Evolutionary conservation across 805 yeast species (phyloP), one percentile per base, ranked within the genome.

Genomic region (Nakazawaea anatomiae): DNA sequence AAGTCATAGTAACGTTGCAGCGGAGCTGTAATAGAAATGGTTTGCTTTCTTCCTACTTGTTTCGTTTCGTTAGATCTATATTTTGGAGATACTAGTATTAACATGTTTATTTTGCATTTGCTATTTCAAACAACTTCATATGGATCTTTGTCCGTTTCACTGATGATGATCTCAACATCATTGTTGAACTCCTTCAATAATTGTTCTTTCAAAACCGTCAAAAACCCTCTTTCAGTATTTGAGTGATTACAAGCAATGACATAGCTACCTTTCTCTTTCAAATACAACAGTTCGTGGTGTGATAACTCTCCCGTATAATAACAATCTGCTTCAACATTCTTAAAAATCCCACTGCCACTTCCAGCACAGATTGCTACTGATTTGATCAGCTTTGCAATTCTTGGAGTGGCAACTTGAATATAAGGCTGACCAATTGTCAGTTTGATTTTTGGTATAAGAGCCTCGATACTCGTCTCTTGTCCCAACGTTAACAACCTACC

Each of bases 341-440:
- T 72, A 67, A 89, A 83, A 1, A 91, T 89, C 1, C 84, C 75
- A 3, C 87, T 85, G 0, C 99, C 98, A 1, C 96, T 87, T 0
- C 99, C 99, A 4, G 99, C 98, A 67, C 99, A 94, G 12, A 94
- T 65, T 0, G 97, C 98, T 27, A 90, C 71, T 0, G 79, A 75
- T 28, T 64, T 66, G 48, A 89, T 74, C 3, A 53, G 53, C 5
- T 67, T 68, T 31, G 58, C 62, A 9, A 53, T 53, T 51, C 64
- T 56, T 42, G 63, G 62, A 40, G 56, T 55, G 2, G 89, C 88
- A 2, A 89, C 78, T 63, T 88, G 96, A 6, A 91, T 70, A 55
- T 80, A 67, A 0, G 65, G 49, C 49, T 92, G 66, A 0, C 70
- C 72, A 42, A 92, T 67, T 31, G 73, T 68, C 1, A 48, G 44